A percentile compares a stretch with the other conserved stretches of the same genome.
phyloP scores from a whole-genome alignment of 352 stramenopile species.

The Phytophthora hybrid region DNA sequence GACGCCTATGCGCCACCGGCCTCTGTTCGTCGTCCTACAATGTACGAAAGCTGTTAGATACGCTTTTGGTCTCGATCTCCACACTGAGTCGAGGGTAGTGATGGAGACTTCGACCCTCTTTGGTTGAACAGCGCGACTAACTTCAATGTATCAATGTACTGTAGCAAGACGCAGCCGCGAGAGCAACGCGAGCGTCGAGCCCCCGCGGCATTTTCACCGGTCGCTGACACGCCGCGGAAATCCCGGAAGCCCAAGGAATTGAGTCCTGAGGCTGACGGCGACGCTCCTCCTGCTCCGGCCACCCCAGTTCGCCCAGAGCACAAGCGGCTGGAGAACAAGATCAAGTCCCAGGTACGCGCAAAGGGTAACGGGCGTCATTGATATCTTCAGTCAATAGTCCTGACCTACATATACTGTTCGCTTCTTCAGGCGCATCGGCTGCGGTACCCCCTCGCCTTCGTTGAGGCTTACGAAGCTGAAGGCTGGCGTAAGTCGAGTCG shows the following conservation, averaged over 20 bases:
- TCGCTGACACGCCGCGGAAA: conserved; percentile 30
- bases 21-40: conserved; percentile 38
- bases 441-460: conserved; percentile 72
- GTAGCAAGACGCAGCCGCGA: conserved; percentile 35
- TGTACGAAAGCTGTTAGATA: conserved; percentile 39
- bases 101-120: not conserved
- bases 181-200: conserved; percentile 43
- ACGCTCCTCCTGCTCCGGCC: conserved; percentile 1
- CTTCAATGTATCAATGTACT: conserved; percentile 7
- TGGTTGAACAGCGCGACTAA: not conserved
- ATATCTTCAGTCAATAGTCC: not conserved
- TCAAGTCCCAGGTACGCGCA: conserved; percentile 49
- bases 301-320: conserved; percentile 37
- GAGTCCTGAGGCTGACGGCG: conserved; percentile 15
- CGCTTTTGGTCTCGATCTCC: not conserved
- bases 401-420: conserved; percentile 6
- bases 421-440: conserved; percentile 56
- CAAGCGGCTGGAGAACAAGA: conserved; percentile 43
- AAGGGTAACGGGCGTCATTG: not conserved
- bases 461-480: conserved; percentile 86
- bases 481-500: conserved; percentile 80
- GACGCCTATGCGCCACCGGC: conserved; percentile 35
- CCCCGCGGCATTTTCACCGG: conserved; percentile 41
- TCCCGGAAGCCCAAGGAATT: conserved; percentile 35
- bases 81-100: not conserved